Percentiles rank a stretch among this genome's conserved stretches.
These are phyloP conservation scores for Irpex sp. DNA, from an alignment of 1,284 basidiomycete species.

Conservation along the genomic window DNA sequence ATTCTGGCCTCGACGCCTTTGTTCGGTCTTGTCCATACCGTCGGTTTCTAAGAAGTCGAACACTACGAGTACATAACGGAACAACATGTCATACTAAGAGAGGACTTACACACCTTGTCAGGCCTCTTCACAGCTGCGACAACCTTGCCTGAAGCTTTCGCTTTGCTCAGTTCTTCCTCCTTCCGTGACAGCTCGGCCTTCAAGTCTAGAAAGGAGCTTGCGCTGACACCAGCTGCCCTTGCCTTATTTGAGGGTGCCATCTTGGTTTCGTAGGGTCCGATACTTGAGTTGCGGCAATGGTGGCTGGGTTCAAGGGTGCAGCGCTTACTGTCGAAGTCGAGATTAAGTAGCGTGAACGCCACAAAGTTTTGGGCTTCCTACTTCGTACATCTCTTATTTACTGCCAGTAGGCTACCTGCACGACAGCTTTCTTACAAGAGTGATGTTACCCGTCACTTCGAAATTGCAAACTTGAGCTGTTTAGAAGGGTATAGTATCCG, in stretches of 20 bases:
- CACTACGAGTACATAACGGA: not conserved
- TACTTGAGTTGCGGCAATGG: not conserved
- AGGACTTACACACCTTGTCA: constrained; percentile 50
- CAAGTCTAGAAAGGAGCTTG: constrained; percentile 72
- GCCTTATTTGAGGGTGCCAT: constrained; percentile 37
- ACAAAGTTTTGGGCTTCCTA: too few relatives aligned
- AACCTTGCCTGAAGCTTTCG: constrained; percentile 53
- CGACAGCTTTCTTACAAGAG: too few relatives aligned
- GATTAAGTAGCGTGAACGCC: too few relatives aligned
- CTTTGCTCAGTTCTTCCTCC: constrained; percentile 57
- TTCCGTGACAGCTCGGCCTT: constrained; percentile 70
- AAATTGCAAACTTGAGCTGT: not conserved
- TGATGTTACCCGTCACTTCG: not conserved
- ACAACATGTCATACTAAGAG: not conserved
- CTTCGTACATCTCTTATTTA: too few relatives aligned
- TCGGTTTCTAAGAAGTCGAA: constrained; percentile 52
- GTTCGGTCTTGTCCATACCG: constrained; percentile 69
- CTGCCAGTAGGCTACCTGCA: too few relatives aligned
- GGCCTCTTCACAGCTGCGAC: constrained; percentile 56
- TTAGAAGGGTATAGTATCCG: not conserved
- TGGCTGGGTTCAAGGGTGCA: not conserved
- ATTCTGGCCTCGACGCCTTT: constrained; percentile 64
- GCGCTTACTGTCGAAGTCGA: not conserved
- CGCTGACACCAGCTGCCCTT: constrained; percentile 65
- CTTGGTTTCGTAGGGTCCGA: not conserved